Evolutionary conservation across 306 rosid genomes (phyloP), one percentile per base, ranked within the genome.

Genomic region (Gillenia trifoliata): DNA sequence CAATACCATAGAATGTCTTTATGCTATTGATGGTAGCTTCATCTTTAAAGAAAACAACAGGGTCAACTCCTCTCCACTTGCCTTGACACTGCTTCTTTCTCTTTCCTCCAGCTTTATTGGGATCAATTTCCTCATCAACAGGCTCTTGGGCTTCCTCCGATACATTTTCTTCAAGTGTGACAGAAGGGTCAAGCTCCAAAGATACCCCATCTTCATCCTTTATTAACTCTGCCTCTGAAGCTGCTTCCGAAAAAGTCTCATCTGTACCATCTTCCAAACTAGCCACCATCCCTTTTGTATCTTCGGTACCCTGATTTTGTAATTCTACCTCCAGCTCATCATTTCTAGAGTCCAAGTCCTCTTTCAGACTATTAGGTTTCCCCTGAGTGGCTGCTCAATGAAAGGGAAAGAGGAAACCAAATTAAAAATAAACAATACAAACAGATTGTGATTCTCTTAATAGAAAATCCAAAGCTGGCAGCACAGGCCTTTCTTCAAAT

Each of bases 61-160:
- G 99, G 60, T 95, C 98, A 68, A 95, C 98, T 23, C 98, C 99
- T 89, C 80, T 95, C 99, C 99, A 95, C 82, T 83, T 88, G 41
- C 99, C 99, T 74, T 92, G 99, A 68, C 65, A 77, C 68, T 95
- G 98, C 40, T 86, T 74, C 87, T 88, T 92, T 80, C 98, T 83
- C 85, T 89, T 92, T 65, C 84, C 92, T 65, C 84, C 81, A 69
- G 73, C 68, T 77, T 71, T 85, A 72, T 74, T 86, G 25, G 45
- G 71, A 59, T 61, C 83, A 57, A 66, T 69, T 81, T 78, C 83
- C 74, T 45, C 81, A 68, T 79, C 80, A 49, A 4, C 68, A 52
- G 85, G 70, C 68, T 47, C 83, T 57, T 78, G 60, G 55, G 84
- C 78, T 72, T 82, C 89, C 78, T 81, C 83, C 34, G 77, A 63